Conservation (phyloP, 768 basidiomycete genomes). For the Sporobolomyces roseus region DNA sequence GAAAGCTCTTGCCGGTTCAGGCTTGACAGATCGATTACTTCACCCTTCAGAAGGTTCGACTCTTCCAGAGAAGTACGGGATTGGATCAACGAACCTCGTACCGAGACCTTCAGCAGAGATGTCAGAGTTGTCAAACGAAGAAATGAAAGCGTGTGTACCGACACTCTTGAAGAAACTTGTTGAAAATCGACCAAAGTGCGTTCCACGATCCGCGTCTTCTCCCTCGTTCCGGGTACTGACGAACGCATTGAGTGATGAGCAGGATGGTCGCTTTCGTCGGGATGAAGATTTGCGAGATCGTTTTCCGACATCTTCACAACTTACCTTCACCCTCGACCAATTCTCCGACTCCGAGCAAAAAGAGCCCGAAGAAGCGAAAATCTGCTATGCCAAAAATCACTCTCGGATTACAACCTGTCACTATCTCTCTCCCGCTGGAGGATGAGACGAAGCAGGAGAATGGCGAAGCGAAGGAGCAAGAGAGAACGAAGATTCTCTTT, state of each 20-base stretch:
- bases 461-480: background rate
- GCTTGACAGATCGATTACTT: slow-evolving; percentile 26
- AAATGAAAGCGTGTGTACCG: slow-evolving; percentile 21
- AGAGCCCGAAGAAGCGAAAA: slow-evolving; percentile 1
- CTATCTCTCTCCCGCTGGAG: background rate
- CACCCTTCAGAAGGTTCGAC: slow-evolving; percentile 20
- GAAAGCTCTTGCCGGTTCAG: slow-evolving; percentile 14
- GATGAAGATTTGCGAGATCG: slow-evolving; percentile 37
- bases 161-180: slow-evolving; percentile 15
- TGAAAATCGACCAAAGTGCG: slow-evolving; percentile 11
- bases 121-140: slow-evolving; percentile 31
- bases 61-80: slow-evolving; percentile 2
- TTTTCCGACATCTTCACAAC: slow-evolving; percentile 17
- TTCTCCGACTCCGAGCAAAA: background rate
- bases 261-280: slow-evolving; percentile 30
- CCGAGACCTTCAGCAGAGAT: slow-evolving; percentile 20
- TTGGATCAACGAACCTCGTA: slow-evolving; percentile 32
- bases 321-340: background rate
- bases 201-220: too few species aligned
- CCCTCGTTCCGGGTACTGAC: background rate
- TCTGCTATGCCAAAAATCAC: slow-evolving; percentile 28
- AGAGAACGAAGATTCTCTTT: background rate
- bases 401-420: slow-evolving; percentile 24
- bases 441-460: background rate
- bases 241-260: too few species aligned